These are phyloP conservation scores for Pezicula neosporulosa DNA, from an alignment of 2,329 filamentous ascomycete genomes.

Conservation along the genomic window DNA sequence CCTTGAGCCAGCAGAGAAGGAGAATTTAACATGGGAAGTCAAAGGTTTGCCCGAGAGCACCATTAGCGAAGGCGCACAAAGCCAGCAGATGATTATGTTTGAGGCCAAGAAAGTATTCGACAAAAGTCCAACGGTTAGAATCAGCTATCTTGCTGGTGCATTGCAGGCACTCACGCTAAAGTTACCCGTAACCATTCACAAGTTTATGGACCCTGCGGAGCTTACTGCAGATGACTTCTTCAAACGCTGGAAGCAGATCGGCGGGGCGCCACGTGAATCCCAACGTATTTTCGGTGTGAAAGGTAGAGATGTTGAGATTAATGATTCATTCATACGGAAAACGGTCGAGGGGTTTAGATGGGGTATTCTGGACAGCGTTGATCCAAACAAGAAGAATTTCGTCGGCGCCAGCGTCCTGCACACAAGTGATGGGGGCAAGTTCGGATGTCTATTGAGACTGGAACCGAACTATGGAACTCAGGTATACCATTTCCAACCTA, in stretches of 20 bases:
- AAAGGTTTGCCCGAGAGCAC: constrained; percentile 85
- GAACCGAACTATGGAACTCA: constrained; percentile 92
- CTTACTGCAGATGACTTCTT: constrained; percentile 92
- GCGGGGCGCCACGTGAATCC: constrained; percentile 79
- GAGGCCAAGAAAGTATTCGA: constrained; percentile 79
- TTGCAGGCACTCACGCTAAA: constrained; percentile 90
- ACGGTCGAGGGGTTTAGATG: constrained; percentile 84
- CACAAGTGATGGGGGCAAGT: constrained; percentile 81
- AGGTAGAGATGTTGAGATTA: constrained; percentile 58
- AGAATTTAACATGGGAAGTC: constrained; percentile 75
- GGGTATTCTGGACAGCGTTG: constrained; percentile 80
- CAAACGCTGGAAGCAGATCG: constrained; percentile 98
- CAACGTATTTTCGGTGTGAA: constrained; percentile 79
- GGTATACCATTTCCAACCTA: constrained; percentile 51
- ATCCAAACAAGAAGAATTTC: constrained; percentile 90
- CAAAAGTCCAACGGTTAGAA: constrained; percentile 83
- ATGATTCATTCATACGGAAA: constrained; percentile 65
- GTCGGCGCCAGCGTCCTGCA: constrained; percentile 87
- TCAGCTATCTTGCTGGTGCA: constrained; percentile 91
- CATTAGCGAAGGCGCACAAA: constrained; percentile 71
- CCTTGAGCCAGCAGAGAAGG: constrained; percentile 64
- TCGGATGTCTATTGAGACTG: constrained; percentile 86
- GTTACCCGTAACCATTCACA: constrained; percentile 83
- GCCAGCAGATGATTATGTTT: constrained; percentile 93
- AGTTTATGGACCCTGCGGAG: constrained; percentile 94